These are phyloP conservation scores for Fonsecaea erecta DNA, from an alignment of 2,329 filamentous ascomycete genomes.

Conservation along the genomic window DNA sequence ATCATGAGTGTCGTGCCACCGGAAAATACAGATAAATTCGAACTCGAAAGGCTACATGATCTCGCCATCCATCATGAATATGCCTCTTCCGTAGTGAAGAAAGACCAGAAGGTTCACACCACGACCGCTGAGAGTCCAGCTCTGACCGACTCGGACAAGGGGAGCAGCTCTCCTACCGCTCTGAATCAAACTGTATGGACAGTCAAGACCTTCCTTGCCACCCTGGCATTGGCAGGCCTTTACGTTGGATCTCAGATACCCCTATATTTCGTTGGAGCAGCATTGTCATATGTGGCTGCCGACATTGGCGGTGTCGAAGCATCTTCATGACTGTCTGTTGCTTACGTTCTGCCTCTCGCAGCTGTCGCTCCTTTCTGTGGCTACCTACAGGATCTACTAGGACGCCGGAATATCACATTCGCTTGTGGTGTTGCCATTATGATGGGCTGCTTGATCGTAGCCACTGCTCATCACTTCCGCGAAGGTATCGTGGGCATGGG, in stretches of 20 bases:
- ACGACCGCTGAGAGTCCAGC: neutral
- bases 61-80: constrained; percentile 13
- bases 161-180: neutral
- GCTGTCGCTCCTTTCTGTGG: constrained; percentile 30
- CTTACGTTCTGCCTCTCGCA: constrained; percentile 24
- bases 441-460: constrained; percentile 28
- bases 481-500: constrained; percentile 24
- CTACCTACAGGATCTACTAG: constrained; percentile 31
- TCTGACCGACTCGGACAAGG: neutral
- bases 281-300: constrained; percentile 24
- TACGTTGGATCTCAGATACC: constrained; percentile 32
- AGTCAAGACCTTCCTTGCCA: constrained; percentile 17
- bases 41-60: constrained; percentile 20
- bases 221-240: constrained; percentile 13
- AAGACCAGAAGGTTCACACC: neutral
- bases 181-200: constrained; percentile 22
- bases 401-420: constrained; percentile 28
- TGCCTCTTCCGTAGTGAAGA: neutral
- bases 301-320: constrained; percentile 28
- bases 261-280: constrained; percentile 30
- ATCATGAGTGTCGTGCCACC: constrained; percentile 26
- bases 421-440: constrained; percentile 17
- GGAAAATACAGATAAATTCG: constrained; percentile 21
- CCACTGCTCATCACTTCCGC: constrained; percentile 26
- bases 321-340: constrained; percentile 24